Base-by-base conservation (phyloP, 805 yeast species). In the Ogataea trehalophila region DNA sequence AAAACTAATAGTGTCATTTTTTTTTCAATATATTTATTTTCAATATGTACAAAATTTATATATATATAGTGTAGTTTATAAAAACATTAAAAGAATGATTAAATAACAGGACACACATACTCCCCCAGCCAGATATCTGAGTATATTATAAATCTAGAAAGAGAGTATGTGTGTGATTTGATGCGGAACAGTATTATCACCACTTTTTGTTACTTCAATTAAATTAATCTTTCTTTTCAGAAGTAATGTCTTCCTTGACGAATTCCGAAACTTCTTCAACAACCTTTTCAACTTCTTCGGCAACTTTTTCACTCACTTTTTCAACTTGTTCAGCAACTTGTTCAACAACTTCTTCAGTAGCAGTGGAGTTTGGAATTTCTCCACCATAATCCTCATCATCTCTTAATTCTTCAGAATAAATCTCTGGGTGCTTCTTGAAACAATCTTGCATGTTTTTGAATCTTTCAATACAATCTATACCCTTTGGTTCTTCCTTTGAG, bases 401-500 rank as follows among this genome's bases (percentile, higher is more conserved):
- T 66, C 85, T 77, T 60, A 90, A 75, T 68, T 91, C 96, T 64
- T 91, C 98, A 54, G 90, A 86, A 69, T 94, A 94, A 44, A 86
- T 84, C 50, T 94, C 99, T 29, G 97, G 98, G 69, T 91, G 79
- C 63, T 79, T 74, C 73, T 92, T 83, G 81, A 94, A 94, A 72
- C 99, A 94, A 52, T 80, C 77, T 72, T 95, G 96, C 98, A 92
- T 94, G 60, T 73, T 79, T 66, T 84, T 82, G 72, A 92, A 94
- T 72, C 87, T 86, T 59, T 86, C 88, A 57, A 92, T 80, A 71
- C 99, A 94, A 67, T 94, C 97, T 51, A 87, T 80, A 42, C 99
- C 99, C 74, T 92, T 92, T 64, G 98, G 97, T 65, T 92, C 98
- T 49, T 85, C 84, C 60, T 85, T 88, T 6, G 97, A 90, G 73